Evolutionary conservation across 768 basidiomycete genomes (phyloP), one percentile per base, ranked within the genome.

Genomic region (Boletus pseudopeckii): DNA sequence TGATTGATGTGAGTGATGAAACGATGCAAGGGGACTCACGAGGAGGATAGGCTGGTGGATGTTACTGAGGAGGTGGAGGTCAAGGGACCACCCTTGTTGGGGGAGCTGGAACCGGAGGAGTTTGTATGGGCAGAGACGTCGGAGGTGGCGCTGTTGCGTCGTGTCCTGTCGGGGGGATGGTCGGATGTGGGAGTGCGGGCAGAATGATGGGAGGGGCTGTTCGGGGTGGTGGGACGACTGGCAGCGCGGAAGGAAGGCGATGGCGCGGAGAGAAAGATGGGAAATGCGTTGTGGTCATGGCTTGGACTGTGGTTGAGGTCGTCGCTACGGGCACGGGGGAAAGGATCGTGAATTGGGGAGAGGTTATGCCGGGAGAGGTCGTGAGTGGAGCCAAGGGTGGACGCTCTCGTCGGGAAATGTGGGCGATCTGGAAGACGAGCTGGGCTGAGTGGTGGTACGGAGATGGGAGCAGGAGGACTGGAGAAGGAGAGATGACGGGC

Each of bases 171-270:
- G 50, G 80, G 78, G 52, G 78, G 77, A 61, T 80, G 74, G 46
- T 81, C 80, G 30, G 79, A 82, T 52, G 80, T 79, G 52, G 80
- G 81, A 32, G 78, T 74, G 30, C 75, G 76, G 67, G 72, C 72
- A 57, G 77, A 71, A 56, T 73, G 75, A 60, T 65, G 72, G 50
- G 79, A 76, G 2, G 53, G 45, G 61, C 74, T 73, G 62, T 77
- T 77, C 49, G 86, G 81, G 13, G 81, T 85, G 36, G 78, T 72
- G n/a, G 85, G 80, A 57, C 82, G 82, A 72, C 78, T 83, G 46
- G 77, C 75, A 58, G 77, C 70, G 56, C 78, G 74, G 66, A 80
- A 81, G 17, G 76, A 66, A 28, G 74, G 76, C 48, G 73, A 71
- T 41, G 78, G 77, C 36, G 74, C 71, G 41, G 78, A 74, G 60